phyloP scores from a whole-genome alignment of 257 asterid species.

The Salvia splendens region DNA sequence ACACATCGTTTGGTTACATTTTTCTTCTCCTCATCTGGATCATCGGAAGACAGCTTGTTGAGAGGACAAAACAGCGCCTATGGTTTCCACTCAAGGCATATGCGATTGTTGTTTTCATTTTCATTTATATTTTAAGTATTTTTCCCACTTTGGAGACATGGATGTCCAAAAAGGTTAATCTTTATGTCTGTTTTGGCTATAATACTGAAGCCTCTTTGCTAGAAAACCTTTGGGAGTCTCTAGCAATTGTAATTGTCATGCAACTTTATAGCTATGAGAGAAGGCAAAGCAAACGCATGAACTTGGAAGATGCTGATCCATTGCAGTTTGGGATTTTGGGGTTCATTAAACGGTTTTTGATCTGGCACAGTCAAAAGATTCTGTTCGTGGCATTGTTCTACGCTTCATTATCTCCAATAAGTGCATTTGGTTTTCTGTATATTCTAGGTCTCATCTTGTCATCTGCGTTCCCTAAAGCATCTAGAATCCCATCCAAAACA shows the following conservation, averaged over 20 bases:
- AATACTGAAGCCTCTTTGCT: conserved; percentile 63
- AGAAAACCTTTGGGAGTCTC: conserved; percentile 85
- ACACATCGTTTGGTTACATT: conserved; percentile 80
- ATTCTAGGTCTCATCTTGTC: conserved; percentile 78
- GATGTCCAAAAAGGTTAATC: conserved; percentile 75
- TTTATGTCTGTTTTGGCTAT: conserved; percentile 69
- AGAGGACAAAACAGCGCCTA: conserved; percentile 79
- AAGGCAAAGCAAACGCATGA: conserved; percentile 77
- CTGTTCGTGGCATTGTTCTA: conserved; percentile 74
- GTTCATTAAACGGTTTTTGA: conserved; percentile 69
- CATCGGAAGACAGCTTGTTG: conserved; percentile 86
- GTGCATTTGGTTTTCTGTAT: conserved; percentile 81
- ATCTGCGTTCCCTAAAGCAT: conserved; percentile 74
- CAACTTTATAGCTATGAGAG: conserved; percentile 98
- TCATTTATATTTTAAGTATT: conserved; percentile 71
- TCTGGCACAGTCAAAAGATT: conserved; percentile 95
- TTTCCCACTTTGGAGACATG: conserved; percentile 81
- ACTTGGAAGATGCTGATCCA: conserved; percentile 56
- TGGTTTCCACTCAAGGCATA: conserved; percentile 98
- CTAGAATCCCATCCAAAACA: conserved; percentile 80
- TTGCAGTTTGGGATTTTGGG: conserved; percentile 77
- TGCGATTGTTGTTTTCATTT: conserved; percentile 64
- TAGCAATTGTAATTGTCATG: conserved; percentile 90
- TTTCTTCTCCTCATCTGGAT: conserved; percentile 97
- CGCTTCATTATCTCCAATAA: conserved; percentile 87